These are phyloP conservation scores for Lactarius evosmus DNA, from an alignment of 768 basidiomycete genomes.

Conservation along the genomic window DNA sequence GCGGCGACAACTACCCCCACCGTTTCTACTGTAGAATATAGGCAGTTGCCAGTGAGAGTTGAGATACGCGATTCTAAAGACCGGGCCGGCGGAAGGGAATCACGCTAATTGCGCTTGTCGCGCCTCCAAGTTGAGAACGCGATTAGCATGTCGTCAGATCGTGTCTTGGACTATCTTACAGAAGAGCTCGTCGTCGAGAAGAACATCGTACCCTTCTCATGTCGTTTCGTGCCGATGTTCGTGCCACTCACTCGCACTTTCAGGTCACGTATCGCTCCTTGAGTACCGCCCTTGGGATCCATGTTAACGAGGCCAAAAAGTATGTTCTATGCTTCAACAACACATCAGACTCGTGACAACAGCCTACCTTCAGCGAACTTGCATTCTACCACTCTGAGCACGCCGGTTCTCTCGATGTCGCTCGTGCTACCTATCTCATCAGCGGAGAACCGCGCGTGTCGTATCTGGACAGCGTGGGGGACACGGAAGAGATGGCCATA, in stretches of 20 bases:
- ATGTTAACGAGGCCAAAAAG: constrained; percentile 81
- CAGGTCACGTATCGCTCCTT: constrained; percentile 80
- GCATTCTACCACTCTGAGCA: constrained; percentile 52
- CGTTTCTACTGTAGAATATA: no score
- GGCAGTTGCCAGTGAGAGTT: no score
- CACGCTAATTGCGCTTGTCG: background rate
- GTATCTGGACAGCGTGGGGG: constrained; percentile 5
- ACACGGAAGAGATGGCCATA: constrained; percentile 36
- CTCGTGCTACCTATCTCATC: constrained; percentile 69
- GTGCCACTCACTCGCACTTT: background rate
- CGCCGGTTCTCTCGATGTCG: constrained; percentile 39
- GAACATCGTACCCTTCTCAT: constrained; percentile 39
- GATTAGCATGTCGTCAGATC: constrained; percentile 23
- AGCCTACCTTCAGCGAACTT: constrained; percentile 50
- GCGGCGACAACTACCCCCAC: no score
- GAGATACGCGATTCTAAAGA: no score
- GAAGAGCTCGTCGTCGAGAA: constrained; percentile 47
- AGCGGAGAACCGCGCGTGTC: constrained; percentile 46
- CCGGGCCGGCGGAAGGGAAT: background rate
- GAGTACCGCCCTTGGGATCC: constrained; percentile 65
- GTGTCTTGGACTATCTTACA: constrained; percentile 42
- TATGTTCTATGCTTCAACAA: constrained; percentile 34
- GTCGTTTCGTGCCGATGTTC: background rate
- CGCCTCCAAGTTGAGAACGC: background rate
- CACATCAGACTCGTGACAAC: background rate